A percentile compares a stretch with the other conserved stretches of the same genome.
These are phyloP conservation scores for Hypomontagnella submonticulosa DNA, from an alignment of 495 filamentous ascomycete genomes.

Conservation along the genomic window DNA sequence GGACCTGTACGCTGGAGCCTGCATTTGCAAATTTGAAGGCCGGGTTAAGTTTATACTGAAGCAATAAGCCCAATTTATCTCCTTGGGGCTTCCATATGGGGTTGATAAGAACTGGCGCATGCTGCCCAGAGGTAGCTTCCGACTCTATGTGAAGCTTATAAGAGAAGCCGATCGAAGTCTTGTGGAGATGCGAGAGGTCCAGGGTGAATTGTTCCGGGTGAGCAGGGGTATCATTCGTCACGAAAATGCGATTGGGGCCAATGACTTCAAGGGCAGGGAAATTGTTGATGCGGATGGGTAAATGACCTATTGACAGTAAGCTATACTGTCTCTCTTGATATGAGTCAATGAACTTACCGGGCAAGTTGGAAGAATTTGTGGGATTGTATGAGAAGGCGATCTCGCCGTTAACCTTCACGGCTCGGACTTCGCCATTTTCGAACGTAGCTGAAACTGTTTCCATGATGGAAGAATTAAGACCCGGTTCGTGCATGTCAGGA, in stretches of 20 bases:
- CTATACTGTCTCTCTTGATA: background rate
- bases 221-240: slow-evolving; percentile 72
- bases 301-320: slow-evolving; percentile 52
- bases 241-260: slow-evolving; percentile 91
- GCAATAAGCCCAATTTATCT: slow-evolving; percentile 81
- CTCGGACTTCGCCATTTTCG: slow-evolving; percentile 74
- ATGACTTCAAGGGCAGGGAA: slow-evolving; percentile 93
- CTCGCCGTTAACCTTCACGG: slow-evolving; percentile 85
- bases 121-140: slow-evolving; percentile 61
- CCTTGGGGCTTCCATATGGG: slow-evolving; percentile 86
- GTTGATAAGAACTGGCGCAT: slow-evolving; percentile 77
- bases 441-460: slow-evolving; percentile 91
- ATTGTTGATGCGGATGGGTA: slow-evolving; percentile 87
- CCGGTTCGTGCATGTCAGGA: slow-evolving; percentile 81
- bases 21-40: slow-evolving; percentile 59
- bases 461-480: slow-evolving; percentile 89
- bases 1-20: slow-evolving; percentile 68
- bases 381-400: slow-evolving; percentile 88
- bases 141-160: slow-evolving; percentile 88
- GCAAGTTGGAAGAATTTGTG: slow-evolving; percentile 56
- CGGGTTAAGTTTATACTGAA: slow-evolving; percentile 89
- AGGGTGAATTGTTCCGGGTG: slow-evolving; percentile 85
- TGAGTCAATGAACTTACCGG: slow-evolving; percentile 43
- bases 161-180: slow-evolving; percentile 87
- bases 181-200: slow-evolving; percentile 73